Evolutionary conservation across 257 asterid species (phyloP), one percentile per base, ranked within the genome.

Genomic region (Knoxia roxburghii): DNA sequence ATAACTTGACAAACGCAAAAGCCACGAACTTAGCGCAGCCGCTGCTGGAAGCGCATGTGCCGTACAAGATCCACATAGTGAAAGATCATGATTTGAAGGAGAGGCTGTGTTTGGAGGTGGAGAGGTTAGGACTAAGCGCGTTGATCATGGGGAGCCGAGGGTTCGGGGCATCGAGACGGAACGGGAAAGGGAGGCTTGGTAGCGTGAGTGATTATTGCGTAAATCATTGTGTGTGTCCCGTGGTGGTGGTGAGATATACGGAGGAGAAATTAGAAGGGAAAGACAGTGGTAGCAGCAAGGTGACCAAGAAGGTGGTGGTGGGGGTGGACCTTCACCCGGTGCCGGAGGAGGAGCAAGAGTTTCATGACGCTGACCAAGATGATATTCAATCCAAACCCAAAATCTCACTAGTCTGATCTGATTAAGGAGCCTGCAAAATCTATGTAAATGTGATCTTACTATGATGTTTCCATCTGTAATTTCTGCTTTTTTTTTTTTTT

Each of bases 191-290:
- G 20, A 80, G 75, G 63, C 85, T 85, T n/a, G 90, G 90, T 51
- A 85, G 90, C 50, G 90, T 85, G 60, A 85, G 90, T 27, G 86
- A 82, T 70, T 85, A 85, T 23, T 84, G 89, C 23, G 87, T 84
- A 66, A 80, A 73, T n/a, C 83, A 84, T 46, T 84, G 89, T 32
- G 70, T 76, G 56, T 84, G 87, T 40, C 87, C 89, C 12, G 89
- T 84, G 55, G 87, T 84, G 68, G 84, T 81, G 40, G 84, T 84
- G 40, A 77, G 89, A 54, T 76, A 79, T 48, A 77, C 76, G 3
- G 71, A 64, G 24, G 77, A 75, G 23, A 70, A 21, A 17, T n/a
- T 32, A 5, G 13, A 26, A 26, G 72, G 46, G 7, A 46, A 24
- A 58, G 61, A 29, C 23, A 9, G 40, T 18, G 61, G 30, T 29